Evolutionary conservation across 192 early-diverging fungal species (phyloP), one percentile per base, ranked within the genome.

Genomic region (Backusella tuberculispora): DNA sequence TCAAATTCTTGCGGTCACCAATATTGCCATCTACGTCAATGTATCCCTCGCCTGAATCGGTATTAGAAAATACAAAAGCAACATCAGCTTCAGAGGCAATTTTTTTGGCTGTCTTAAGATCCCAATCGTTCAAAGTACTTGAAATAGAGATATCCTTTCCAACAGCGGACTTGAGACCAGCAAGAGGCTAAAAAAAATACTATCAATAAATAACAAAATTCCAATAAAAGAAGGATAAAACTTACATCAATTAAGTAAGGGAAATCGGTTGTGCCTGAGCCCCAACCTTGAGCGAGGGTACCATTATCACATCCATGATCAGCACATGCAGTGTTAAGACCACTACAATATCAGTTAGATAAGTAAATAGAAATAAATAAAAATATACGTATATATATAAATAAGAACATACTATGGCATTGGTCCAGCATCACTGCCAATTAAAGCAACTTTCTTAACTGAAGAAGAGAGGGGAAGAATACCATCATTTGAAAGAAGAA

Each of bases 1-100:
- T 81, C 40, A 92, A 71, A 56, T 90, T 73, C 24, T 85, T 86
- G 17, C 90, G 77, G 74, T 91, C 90, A 19, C 90, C 90, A 47
- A 37, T 42, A 67, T 91, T 90, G 5, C 29, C 29, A 34, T 34
- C 29, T 34, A 34, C 29, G 2, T 34, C 29, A 45, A 80, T 66
- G 26, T 65, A 79, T 40, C 78, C 77, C 29, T 81, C 74, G 29
- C 72, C 70, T 4, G 82, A 77, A 46, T 78, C 72, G 34, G 73
- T 69, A 14, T 74, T 74, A 37, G 76, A 67, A 69, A 82, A 85
- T 10, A 87, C 84, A 69, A 86, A 47, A n/a, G 85, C 83, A 45
- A 87, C 63, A 41, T 88, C 87, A 26, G 83, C 73, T 21, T 73
- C 73, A 15, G 74, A 48, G 56, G 84, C 21, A 12, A 56, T 14